A percentile compares a stretch with the other conserved stretches of the same genome.
Evolutionary conservation across 2,329 filamentous ascomycete species (phyloP).

Genomic region (Akanthomyces dipterigenus): DNA sequence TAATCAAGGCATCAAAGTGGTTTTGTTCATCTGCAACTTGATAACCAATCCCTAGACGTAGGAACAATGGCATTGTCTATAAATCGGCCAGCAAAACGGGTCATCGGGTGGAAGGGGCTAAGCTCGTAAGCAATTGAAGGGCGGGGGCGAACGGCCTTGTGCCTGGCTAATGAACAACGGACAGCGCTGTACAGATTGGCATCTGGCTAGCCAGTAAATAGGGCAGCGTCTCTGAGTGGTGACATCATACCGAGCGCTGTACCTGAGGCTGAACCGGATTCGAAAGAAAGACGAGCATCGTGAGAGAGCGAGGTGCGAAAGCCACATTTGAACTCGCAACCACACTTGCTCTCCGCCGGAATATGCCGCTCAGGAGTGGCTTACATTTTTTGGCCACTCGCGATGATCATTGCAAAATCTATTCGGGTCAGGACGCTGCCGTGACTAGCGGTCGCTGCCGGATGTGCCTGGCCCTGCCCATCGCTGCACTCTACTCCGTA

Average conservation of each 20-base stretch:
- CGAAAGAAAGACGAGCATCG: not conserved
- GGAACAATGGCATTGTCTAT: not conserved
- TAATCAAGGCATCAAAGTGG: too few species aligned
- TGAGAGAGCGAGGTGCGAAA: not conserved
- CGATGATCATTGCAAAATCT: not conserved
- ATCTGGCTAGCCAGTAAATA: not conserved
- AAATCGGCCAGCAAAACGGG: not conserved
- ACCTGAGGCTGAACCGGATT: too few species aligned
- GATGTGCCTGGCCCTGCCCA: not conserved
- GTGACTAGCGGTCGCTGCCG: not conserved
- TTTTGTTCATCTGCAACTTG: too few species aligned
- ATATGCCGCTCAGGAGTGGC: not conserved
- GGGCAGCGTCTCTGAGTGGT: not conserved
- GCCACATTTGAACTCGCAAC: not conserved
- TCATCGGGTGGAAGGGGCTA: not conserved
- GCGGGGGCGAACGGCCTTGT: not conserved
- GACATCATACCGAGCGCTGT: not conserved
- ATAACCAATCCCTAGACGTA: not conserved
- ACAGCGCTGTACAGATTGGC: not conserved
- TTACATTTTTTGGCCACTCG: not conserved
- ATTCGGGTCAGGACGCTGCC: not conserved
- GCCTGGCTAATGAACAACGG: not conserved
- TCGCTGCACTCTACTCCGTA: not conserved
- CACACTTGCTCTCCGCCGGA: not conserved
- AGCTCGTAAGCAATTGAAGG: not conserved